phyloP scores from a whole-genome alignment of 148 eudicot genomes.

The Rhododendron kiyosumense region DNA sequence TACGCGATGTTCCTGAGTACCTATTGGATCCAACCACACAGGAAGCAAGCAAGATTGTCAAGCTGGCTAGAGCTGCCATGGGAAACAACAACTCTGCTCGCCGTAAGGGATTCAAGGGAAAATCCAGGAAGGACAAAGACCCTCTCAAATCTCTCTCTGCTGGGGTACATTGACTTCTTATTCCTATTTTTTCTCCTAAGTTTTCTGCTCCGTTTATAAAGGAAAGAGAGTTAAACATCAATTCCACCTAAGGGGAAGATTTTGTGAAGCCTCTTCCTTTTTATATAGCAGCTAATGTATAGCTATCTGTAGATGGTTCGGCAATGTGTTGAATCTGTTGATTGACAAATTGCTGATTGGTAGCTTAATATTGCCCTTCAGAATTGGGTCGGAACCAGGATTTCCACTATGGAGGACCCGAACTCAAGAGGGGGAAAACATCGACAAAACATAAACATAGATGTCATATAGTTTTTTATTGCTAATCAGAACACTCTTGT shows the following conservation, averaged over 20 bases:
- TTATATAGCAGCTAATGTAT: background rate
- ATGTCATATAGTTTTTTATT: too few relatives aligned
- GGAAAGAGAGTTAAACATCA: background rate
- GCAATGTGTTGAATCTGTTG: background rate
- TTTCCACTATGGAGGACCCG: background rate
- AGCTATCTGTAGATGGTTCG: background rate
- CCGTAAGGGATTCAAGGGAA: conserved; percentile 46
- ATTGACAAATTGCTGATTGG: background rate
- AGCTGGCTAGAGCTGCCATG: conserved; percentile 84
- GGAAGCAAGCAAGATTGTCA: conserved; percentile 87
- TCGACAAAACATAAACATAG: background rate
- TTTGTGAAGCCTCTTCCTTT: background rate
- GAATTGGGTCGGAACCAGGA: background rate
- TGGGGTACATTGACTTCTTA: conserved; percentile 41
- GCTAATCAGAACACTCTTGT: background rate
- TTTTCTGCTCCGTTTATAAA: background rate
- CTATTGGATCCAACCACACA: conserved; percentile 73
- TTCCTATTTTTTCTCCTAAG: background rate
- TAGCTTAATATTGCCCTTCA: background rate
- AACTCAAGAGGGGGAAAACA: background rate
- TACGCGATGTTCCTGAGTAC: conserved; percentile 84
- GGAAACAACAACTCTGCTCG: conserved; percentile 40
- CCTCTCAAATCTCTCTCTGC: conserved; percentile 83
- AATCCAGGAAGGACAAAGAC: conserved; percentile 47
- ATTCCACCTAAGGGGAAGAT: background rate